These are phyloP conservation scores for Arthrobotrys iridis DNA, from an alignment of 2,329 filamentous ascomycete genomes.

Conservation along the genomic window DNA sequence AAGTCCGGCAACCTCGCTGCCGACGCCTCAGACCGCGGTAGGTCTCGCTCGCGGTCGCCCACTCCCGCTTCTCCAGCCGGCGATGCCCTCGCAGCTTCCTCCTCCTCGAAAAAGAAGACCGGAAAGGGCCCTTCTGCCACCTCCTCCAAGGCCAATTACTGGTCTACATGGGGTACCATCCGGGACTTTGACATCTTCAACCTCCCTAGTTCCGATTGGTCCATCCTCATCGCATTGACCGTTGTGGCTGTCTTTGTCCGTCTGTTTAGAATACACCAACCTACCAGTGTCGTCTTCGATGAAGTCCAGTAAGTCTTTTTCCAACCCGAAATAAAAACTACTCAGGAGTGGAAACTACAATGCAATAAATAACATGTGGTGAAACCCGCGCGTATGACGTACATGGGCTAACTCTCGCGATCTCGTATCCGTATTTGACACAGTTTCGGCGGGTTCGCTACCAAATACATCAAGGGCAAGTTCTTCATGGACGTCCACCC, in stretches of 20 bases:
- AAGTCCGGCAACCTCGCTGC: conserved; percentile 63
- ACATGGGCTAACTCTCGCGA: conserved; percentile 6
- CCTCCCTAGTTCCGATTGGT: conserved; percentile 84
- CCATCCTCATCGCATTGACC: conserved; percentile 77
- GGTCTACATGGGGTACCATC: conserved; percentile 65
- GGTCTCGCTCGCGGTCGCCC: conserved; percentile 49
- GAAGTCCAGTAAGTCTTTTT: conserved; percentile 99
- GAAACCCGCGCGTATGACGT: conserved; percentile 48
- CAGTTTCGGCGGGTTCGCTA: conserved; percentile 96
- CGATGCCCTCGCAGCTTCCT: too few species aligned
- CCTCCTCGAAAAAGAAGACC: conserved; percentile 26
- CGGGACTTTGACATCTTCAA: conserved; percentile 91
- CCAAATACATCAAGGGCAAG: conserved; percentile 98
- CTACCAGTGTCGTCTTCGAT: conserved; percentile 95
- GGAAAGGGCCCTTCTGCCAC: not conserved
- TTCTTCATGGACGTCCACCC: conserved; percentile 99
- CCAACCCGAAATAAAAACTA: too few species aligned
- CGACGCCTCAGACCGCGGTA: conserved; percentile 63
- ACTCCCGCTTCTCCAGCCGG: conserved; percentile 12
- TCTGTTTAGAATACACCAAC: conserved; percentile 94
- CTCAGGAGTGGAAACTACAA: not conserved
- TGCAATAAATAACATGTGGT: conserved; percentile 6
- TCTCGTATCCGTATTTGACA: too few species aligned
- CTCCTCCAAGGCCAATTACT: conserved; percentile 29
- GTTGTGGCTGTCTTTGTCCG: conserved; percentile 80